Percentiles rank a stretch among this genome's conserved stretches.
Conservation (phyloP, 2,329 filamentous ascomycete genomes). For the Saccharata proteae region DNA sequence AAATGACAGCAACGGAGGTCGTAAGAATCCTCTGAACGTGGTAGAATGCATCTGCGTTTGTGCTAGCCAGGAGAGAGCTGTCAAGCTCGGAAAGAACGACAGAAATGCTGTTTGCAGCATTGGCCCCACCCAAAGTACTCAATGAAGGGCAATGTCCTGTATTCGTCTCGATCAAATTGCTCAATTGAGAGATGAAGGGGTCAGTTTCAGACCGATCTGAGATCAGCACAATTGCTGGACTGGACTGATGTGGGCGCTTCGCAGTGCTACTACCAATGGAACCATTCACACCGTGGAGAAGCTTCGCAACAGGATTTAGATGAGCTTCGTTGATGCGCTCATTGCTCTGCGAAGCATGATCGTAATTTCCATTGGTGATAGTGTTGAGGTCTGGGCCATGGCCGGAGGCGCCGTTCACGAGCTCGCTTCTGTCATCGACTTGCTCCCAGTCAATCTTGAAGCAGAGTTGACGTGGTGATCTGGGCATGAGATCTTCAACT, state of each 20-base stretch:
- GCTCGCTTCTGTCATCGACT: not conserved
- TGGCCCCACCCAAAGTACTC: not conserved
- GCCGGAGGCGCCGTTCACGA: not conserved
- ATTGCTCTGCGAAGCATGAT: no score
- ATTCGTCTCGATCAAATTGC: slow-evolving; percentile 1
- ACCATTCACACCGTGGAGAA: no score
- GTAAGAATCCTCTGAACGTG: slow-evolving; percentile 4
- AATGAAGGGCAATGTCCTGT: slow-evolving; percentile 1
- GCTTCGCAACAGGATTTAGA: no score
- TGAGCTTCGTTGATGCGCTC: slow-evolving; percentile 1
- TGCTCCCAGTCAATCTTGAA: slow-evolving; percentile 6
- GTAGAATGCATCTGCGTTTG: slow-evolving; percentile 1
- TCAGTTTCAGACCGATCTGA: not conserved
- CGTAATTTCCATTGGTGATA: not conserved
- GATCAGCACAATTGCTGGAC: slow-evolving; percentile 2
- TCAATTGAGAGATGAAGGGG: not conserved
- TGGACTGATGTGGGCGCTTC: no score
- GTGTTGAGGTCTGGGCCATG: no score
- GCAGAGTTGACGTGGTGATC: slow-evolving; percentile 3
- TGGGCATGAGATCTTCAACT: not conserved
- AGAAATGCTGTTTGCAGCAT: not conserved
- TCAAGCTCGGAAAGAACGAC: slow-evolving; percentile 5
- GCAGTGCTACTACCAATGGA: no score
- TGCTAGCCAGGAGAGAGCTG: not conserved
- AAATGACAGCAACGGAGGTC: slow-evolving; percentile 2